Evolutionary conservation across 2,329 filamentous ascomycete species (phyloP).

Genomic region (Zasmidium citrigriseum): DNA sequence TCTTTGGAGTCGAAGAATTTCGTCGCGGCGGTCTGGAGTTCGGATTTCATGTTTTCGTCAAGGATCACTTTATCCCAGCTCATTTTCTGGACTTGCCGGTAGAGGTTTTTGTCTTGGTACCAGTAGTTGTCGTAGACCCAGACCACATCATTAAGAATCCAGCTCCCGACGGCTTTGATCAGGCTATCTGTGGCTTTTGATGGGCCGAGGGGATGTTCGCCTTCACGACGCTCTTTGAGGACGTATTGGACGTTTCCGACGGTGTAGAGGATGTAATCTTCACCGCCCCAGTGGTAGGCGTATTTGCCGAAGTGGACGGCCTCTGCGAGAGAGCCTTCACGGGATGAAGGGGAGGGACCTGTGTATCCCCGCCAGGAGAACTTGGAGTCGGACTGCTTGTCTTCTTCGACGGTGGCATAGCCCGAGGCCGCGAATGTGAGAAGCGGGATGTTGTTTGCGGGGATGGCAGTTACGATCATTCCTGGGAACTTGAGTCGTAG

Average conservation of each 20-base stretch:
- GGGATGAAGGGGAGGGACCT: slow-evolving; percentile 28
- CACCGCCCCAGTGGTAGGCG: slow-evolving; percentile 39
- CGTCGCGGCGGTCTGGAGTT: slow-evolving; percentile 38
- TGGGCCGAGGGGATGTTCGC: slow-evolving; percentile 37
- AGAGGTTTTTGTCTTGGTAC: slow-evolving; percentile 41
- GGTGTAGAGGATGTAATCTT: slow-evolving; percentile 44
- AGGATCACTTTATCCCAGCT: slow-evolving; percentile 51
- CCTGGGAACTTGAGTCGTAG: slow-evolving; percentile 40
- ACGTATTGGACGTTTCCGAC: slow-evolving; percentile 43
- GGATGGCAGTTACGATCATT: slow-evolving; percentile 41
- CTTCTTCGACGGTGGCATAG: slow-evolving; percentile 39
- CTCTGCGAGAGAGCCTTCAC: slow-evolving; percentile 39
- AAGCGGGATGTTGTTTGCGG: slow-evolving; percentile 39
- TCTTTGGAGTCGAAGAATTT: slow-evolving; percentile 44
- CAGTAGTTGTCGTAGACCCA: slow-evolving; percentile 48
- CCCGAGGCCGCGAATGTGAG: slow-evolving; percentile 46
- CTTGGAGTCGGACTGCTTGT: slow-evolving; percentile 40
- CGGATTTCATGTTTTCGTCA: slow-evolving; percentile 46
- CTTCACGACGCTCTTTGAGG: slow-evolving; percentile 38
- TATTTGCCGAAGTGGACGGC: slow-evolving; percentile 43
- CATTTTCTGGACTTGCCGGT: slow-evolving; percentile 42
- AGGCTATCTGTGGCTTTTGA: slow-evolving; percentile 40
- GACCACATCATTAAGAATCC: slow-evolving; percentile 34
- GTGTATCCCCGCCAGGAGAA: slow-evolving; percentile 41
- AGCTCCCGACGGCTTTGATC: slow-evolving; percentile 38